These are phyloP conservation scores for Xylariaceae sp. DNA, from an alignment of 2,329 filamentous ascomycete genomes.

Conservation along the genomic window DNA sequence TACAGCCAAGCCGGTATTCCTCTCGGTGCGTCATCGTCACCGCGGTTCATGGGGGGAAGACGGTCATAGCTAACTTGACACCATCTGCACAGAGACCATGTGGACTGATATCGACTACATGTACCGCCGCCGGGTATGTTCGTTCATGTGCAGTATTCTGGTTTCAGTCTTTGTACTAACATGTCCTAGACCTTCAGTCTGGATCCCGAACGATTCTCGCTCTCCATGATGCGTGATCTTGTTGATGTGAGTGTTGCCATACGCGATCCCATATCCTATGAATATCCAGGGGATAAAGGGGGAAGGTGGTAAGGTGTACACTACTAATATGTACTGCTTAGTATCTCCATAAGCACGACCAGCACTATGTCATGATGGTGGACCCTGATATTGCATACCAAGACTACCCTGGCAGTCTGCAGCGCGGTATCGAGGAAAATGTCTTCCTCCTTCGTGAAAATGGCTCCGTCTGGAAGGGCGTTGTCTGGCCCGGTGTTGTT, in stretches of 20 bases:
- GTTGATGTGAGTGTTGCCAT: constrained; percentile 36
- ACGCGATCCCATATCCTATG: too few relatives aligned
- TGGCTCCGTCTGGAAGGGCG: constrained; percentile 53
- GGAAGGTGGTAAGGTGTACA: background rate
- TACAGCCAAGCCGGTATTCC: constrained; percentile 61
- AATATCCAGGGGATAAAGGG: too few relatives aligned
- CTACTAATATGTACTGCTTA: constrained; percentile 1
- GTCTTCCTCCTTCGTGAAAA: constrained; percentile 48
- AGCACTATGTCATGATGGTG: constrained; percentile 73
- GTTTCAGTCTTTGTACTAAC: constrained; percentile 11
- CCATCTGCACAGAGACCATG: constrained; percentile 49
- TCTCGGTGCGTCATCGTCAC: constrained; percentile 29
- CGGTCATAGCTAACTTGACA: too few relatives aligned
- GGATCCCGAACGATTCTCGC: constrained; percentile 58
- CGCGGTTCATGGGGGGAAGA: too few relatives aligned
- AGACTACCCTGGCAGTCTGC: constrained; percentile 37
- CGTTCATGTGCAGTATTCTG: constrained; percentile 11
- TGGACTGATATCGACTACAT: constrained; percentile 63
- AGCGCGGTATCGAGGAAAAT: constrained; percentile 37
- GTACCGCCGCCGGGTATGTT: constrained; percentile 42
- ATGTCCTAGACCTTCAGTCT: constrained; percentile 51
- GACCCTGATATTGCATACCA: constrained; percentile 58
- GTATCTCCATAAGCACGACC: constrained; percentile 60
- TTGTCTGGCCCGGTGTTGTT: constrained; percentile 72
- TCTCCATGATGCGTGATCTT: constrained; percentile 58